These are phyloP conservation scores for Tetracentron sinense DNA, from an alignment of 164 flowering plant genomes.

Conservation along the genomic window DNA sequence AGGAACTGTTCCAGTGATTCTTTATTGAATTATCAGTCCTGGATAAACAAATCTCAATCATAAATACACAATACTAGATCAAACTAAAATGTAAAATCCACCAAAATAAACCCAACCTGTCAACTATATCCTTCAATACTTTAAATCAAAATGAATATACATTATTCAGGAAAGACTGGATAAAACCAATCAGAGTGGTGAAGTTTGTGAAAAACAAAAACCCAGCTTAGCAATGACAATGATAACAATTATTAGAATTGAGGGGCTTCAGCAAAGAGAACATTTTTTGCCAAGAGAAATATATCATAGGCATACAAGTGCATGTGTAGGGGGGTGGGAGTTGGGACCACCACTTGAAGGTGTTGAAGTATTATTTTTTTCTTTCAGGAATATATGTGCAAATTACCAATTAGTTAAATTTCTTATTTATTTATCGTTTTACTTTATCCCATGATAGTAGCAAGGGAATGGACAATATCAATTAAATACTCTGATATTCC, in stretches of 20 bases:
- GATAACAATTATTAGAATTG: background rate
- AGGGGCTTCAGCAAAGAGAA: no score
- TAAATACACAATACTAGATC: background rate
- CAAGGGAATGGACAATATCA: background rate
- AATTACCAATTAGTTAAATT: no score
- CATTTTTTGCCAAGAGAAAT: no score
- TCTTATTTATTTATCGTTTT: no score
- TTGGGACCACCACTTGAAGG: background rate
- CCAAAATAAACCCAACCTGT: background rate
- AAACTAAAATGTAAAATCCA: background rate
- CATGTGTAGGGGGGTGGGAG: no score
- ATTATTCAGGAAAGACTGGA: constrained; percentile 1
- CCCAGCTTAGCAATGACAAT: background rate
- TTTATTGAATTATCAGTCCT: constrained; percentile 97
- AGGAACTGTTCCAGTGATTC: constrained; percentile 98
- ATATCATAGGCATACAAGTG: no score
- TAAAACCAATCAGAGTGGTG: background rate
- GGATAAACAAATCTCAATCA: constrained; percentile 19
- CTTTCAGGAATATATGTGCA: background rate
- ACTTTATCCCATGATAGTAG: no score
- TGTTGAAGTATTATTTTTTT: background rate
- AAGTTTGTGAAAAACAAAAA: background rate
- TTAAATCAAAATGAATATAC: background rate
- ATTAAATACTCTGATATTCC: no score
- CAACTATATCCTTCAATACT: background rate